Percentiles rank a stretch among this genome's conserved stretches.
Conservation (phyloP, 371 early-diverging fungal genomes). For the Lichtheimia hyalospora region DNA sequence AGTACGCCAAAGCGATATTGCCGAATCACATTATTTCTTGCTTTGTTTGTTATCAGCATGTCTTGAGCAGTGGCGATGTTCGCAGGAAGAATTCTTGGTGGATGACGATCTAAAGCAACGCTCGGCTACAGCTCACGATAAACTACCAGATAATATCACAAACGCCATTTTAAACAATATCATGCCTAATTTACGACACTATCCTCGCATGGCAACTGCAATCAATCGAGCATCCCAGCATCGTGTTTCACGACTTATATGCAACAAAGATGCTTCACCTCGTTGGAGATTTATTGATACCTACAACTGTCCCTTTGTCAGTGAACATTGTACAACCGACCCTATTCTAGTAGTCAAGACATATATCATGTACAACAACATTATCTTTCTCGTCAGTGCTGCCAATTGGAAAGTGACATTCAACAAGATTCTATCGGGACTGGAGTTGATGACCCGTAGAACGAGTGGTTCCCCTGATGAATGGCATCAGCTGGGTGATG, state of each 20-base stretch:
- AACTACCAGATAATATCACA: not conserved
- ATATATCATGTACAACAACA: slow-evolving; percentile 60
- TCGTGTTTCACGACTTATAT: not conserved
- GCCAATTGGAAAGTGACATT: slow-evolving; percentile 79
- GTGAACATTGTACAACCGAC: slow-evolving; percentile 4
- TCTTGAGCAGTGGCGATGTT: slow-evolving; percentile 4
- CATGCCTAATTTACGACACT: slow-evolving; percentile 1
- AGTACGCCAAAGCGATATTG: not conserved
- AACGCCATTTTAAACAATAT: not conserved
- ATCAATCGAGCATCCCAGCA: not conserved
- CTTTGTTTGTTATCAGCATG: slow-evolving; percentile 1
- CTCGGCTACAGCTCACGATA: too few species aligned
- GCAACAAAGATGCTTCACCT: not conserved
- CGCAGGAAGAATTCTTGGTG: not conserved
- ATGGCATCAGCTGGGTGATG: slow-evolving; percentile 66
- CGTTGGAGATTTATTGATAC: not conserved
- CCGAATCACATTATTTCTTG: slow-evolving; percentile 3
- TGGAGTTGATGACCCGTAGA: slow-evolving; percentile 33
- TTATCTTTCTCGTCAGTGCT: slow-evolving; percentile 73
- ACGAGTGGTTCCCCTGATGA: slow-evolving; percentile 51
- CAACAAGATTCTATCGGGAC: slow-evolving; percentile 54
- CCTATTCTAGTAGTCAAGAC: slow-evolving; percentile 39
- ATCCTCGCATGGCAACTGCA: slow-evolving; percentile 4
- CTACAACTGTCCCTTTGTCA: slow-evolving; percentile 2
- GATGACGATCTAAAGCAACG: not conserved